Percentiles rank a stretch among this genome's conserved stretches.
Conservation (phyloP, 2,329 filamentous ascomycete genomes). For the Capronia americana region DNA sequence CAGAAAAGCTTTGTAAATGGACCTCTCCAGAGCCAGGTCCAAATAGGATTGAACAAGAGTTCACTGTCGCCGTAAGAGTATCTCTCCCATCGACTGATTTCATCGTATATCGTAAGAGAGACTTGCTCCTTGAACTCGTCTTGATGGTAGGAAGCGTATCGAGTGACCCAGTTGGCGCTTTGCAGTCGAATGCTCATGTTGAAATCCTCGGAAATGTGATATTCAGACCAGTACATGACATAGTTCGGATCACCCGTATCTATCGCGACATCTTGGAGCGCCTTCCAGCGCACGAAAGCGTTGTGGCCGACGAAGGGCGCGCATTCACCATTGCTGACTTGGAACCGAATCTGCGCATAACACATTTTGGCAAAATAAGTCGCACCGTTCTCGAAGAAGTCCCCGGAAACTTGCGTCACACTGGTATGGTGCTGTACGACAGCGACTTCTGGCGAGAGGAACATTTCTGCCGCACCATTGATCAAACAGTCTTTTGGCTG, state of each 20-base stretch:
- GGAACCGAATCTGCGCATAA: constrained; percentile 74
- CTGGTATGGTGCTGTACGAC: constrained; percentile 75
- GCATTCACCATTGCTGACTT: constrained; percentile 72
- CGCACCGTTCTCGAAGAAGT: constrained; percentile 76
- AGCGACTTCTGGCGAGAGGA: constrained; percentile 70
- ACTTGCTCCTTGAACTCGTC: constrained; percentile 79
- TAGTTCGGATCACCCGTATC: constrained; percentile 59
- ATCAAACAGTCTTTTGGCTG: constrained; percentile 68
- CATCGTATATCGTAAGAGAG: constrained; percentile 81
- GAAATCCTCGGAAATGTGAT: constrained; percentile 78
- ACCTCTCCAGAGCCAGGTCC: constrained; percentile 72
- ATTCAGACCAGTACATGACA: constrained; percentile 75
- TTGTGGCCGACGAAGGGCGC: constrained; percentile 81
- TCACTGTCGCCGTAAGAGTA: constrained; percentile 85
- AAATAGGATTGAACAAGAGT: constrained; percentile 77
- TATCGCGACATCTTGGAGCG: constrained; percentile 64
- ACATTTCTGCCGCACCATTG: constrained; percentile 73
- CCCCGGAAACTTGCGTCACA: constrained; percentile 75
- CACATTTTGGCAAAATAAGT: constrained; percentile 80
- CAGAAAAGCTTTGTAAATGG: constrained; percentile 81
- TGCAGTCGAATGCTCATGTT: constrained; percentile 76
- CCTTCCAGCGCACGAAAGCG: constrained; percentile 72
- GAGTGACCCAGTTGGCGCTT: constrained; percentile 69
- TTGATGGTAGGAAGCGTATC: constrained; percentile 72
- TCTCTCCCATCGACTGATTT: constrained; percentile 83